Conservation (phyloP, 1,284 basidiomycete genomes). For the Naganishia cerealis region DNA sequence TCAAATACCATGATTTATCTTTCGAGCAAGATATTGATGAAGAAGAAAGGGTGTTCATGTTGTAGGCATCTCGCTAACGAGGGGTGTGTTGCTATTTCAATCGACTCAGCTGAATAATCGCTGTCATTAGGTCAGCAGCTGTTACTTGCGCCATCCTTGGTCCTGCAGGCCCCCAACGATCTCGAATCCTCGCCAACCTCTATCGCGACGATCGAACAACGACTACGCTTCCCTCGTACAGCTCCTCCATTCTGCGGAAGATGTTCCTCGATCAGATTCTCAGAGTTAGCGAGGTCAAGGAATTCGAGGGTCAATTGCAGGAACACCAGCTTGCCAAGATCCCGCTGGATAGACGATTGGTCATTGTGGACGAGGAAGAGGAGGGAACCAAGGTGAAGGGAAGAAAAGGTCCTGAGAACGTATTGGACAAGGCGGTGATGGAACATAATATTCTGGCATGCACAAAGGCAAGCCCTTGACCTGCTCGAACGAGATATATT, state of each 20-base stretch:
- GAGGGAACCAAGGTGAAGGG: constrained; percentile 57
- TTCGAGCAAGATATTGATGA: constrained; percentile 84
- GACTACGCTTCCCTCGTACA: constrained; percentile 55
- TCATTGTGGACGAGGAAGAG: constrained; percentile 57
- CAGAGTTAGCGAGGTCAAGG: constrained; percentile 79
- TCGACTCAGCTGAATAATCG: background rate
- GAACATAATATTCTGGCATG: constrained; percentile 96
- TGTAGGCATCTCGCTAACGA: constrained; percentile 60
- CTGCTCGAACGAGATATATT: background rate
- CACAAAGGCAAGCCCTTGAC: constrained; percentile 62
- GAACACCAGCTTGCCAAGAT: constrained; percentile 91
- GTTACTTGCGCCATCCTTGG: constrained; percentile 96
- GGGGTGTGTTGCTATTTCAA: background rate
- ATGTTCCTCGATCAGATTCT: constrained; percentile 98
- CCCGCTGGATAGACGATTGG: constrained; percentile 59
- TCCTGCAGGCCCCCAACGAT: constrained; percentile 91
- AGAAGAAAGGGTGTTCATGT: constrained; percentile 79
- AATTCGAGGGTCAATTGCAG: constrained; percentile 82
- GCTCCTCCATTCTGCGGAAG: constrained; percentile 84
- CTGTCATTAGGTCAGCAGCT: constrained; percentile 68
- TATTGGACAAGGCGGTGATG: constrained; percentile 95
- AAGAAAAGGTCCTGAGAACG: constrained; percentile 68
- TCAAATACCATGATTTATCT: constrained; percentile 88
- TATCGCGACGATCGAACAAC: constrained; percentile 90
- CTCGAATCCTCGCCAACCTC: constrained; percentile 83